Evolutionary conservation across 768 basidiomycete genomes (phyloP), one percentile per base, ranked within the genome.

Genomic region (Rhizopogon salebrosus): DNA sequence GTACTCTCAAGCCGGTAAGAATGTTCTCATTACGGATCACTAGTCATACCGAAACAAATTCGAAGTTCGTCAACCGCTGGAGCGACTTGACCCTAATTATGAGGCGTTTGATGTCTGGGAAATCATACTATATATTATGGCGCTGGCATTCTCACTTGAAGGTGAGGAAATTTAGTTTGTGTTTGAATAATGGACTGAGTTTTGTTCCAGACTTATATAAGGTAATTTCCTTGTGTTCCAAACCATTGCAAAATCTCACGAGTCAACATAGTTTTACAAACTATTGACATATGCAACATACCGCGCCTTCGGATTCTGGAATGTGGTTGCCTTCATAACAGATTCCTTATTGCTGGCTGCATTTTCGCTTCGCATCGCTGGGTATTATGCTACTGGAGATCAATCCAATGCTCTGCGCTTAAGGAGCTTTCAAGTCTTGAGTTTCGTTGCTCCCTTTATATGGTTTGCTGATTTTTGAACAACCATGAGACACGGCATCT

Each of bases 271-370:
- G 90, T 75, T 89, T 51, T 84, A 75, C 62, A 82, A 84, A 62
- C 77, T 89, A 2, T 71, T 94, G 18, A 74, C 80, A 3, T 84
- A 92, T 57, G 86, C 86, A 31, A 85, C 89, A 13, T 89, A 83
- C 78, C 79, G 83, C n/a, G 85, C 89, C 2, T 82, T 94, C 61
- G 80, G 80, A 14, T 92, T 92, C 64, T 92, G 90, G 92, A 82
- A 80, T 52, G 58, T 79, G 24, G 73, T 92, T 39, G 79, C 84
- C 11, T 75, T 91, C 53, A 61, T 85, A 13, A 95, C 90, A 8
- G 86, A 95, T 63, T 69, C 75, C 0, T 71, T 95, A 1, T 76
- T 98, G 6, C 61, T 88, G 2, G 62, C 82, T 1, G 92, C 92
- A 0, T 94, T 95, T 63, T 62, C 74, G 6, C 67, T 95, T 42